phyloP scores from a whole-genome alignment of 345 rosid species.

The Abelmoschus esculentus region DNA sequence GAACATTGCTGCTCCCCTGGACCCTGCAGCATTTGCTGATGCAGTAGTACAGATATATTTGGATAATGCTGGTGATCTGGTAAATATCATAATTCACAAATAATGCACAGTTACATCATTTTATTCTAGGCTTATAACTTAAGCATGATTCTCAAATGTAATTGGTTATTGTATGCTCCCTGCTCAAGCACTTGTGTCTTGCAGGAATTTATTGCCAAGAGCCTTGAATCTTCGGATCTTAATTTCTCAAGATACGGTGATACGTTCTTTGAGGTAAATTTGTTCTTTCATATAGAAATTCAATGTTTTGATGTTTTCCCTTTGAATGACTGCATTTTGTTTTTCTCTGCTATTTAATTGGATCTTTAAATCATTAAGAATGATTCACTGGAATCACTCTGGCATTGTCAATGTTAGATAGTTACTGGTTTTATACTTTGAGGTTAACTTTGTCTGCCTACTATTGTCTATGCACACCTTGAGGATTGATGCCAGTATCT shows the following conservation, averaged over 20 bases:
- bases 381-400: not conserved
- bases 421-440: not conserved
- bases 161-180: not conserved
- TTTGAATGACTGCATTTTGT: not conserved
- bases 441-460: not conserved
- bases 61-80: constrained; percentile 99
- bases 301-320: not conserved
- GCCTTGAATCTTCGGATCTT: constrained; percentile 78
- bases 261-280: constrained; percentile 63
- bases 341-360: constrained; percentile 1
- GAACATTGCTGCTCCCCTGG: constrained; percentile 93
- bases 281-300: not conserved
- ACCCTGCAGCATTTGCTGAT: constrained; percentile 97
- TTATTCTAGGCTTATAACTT: not conserved
- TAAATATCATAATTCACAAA: constrained; percentile 18
- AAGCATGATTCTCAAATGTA: not conserved
- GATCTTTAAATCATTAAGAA: not conserved
- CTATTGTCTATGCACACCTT: not conserved
- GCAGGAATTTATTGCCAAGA: constrained; percentile 89
- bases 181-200: constrained; percentile 1
- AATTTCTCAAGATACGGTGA: constrained; percentile 95
- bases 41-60: constrained; percentile 94
- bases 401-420: not conserved
- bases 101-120: not conserved
- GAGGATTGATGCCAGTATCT: not conserved